Evolutionary conservation across 1,284 basidiomycete species (phyloP).

Genomic region (Sanguinoderma infundibulare): DNA sequence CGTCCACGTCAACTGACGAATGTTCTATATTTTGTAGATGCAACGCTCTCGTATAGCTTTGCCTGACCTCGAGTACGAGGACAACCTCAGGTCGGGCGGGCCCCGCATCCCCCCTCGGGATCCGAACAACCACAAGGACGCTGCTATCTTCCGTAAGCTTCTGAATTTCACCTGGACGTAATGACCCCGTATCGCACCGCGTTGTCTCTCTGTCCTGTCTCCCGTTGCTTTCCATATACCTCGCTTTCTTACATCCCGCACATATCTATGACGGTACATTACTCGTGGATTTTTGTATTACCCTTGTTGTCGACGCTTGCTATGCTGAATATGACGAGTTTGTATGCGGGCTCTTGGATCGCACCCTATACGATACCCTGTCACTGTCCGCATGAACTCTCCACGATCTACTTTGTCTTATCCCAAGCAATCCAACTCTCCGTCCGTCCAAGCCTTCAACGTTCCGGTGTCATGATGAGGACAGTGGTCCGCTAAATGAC

Average conservation of each 20-base stretch:
- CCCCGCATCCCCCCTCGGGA: constrained; percentile 28
- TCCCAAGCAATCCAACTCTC: neutral
- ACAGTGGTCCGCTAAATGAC: neutral
- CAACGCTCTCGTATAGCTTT: constrained; percentile 56
- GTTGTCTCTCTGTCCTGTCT: constrained; percentile 6
- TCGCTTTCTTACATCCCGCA: constrained; percentile 29
- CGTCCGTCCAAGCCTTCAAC: neutral
- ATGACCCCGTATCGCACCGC: constrained; percentile 4
- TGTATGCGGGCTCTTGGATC: constrained; percentile 27
- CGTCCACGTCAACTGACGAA: neutral
- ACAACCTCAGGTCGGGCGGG: constrained; percentile 18
- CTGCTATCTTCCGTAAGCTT: constrained; percentile 34
- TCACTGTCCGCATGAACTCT: constrained; percentile 1
- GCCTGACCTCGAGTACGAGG: constrained; percentile 31
- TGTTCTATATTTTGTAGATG: constrained; percentile 45
- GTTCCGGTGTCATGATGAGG: too few species aligned
- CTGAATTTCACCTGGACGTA: constrained; percentile 34
- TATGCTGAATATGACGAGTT: constrained; percentile 30
- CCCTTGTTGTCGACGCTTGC: constrained; percentile 29
- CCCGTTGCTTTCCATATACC: constrained; percentile 24
- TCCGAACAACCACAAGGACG: constrained; percentile 29
- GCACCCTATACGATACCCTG: constrained; percentile 14
- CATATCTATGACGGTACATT: constrained; percentile 31
- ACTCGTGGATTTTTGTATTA: constrained; percentile 31
- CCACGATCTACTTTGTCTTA: neutral